Percentiles rank a stretch among this genome's conserved stretches.
These are phyloP conservation scores for Nemania abortiva DNA, from an alignment of 2,329 filamentous ascomycete species.

Conservation along the genomic window DNA sequence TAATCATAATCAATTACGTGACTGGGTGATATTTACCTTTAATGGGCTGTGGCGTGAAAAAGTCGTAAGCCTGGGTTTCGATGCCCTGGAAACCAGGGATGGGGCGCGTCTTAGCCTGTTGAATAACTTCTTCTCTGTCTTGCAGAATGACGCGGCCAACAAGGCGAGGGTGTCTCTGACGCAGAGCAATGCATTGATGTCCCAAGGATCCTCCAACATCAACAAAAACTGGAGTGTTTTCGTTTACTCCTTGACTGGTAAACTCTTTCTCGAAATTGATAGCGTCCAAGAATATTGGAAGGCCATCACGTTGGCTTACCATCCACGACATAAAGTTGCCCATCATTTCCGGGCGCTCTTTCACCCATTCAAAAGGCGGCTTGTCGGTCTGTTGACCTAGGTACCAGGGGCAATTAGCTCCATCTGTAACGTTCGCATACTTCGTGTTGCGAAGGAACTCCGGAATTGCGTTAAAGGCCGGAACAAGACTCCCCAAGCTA, in stretches of 20 bases:
- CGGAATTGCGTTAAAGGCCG: slow-evolving; percentile 4
- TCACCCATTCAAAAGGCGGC: slow-evolving; percentile 3
- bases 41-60: slow-evolving; percentile 1
- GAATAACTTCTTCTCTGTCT: background rate
- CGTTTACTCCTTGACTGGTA: background rate
- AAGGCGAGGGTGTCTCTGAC: background rate
- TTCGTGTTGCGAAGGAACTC: background rate
- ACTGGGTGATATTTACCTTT: background rate
- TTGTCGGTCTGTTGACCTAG: background rate
- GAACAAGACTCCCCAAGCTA: background rate
- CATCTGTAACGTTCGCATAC: background rate
- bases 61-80: background rate
- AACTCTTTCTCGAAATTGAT: slow-evolving; percentile 1
- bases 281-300: background rate
- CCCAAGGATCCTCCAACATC: background rate
- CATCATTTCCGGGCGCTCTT: background rate
- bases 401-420: background rate
- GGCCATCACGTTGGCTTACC: background rate
- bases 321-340: background rate
- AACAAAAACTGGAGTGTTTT: background rate
- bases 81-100: background rate
- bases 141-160: background rate
- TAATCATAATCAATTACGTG: background rate
- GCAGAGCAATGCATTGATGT: background rate
- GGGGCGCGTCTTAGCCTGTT: background rate